Conservation (phyloP, 495 filamentous ascomycete species). For the Penicillium bovifimosum region DNA sequence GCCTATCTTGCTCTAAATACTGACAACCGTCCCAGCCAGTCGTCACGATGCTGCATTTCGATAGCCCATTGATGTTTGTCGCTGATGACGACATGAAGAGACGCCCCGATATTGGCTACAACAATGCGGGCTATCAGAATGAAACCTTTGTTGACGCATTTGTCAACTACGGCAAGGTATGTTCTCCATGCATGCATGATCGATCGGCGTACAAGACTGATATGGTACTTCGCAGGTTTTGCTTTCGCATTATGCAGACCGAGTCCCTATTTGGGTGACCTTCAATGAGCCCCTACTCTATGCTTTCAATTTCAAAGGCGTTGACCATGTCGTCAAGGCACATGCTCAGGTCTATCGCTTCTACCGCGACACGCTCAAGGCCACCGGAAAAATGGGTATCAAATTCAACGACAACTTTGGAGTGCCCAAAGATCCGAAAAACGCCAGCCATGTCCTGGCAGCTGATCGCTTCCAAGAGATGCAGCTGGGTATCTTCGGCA, state of each 20-base stretch:
- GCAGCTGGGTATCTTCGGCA: slow-evolving; percentile 33
- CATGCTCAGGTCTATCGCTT: slow-evolving; percentile 38
- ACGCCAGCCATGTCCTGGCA: slow-evolving; percentile 30
- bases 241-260: slow-evolving; percentile 36
- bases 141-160: slow-evolving; percentile 29
- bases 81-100: slow-evolving; percentile 19
- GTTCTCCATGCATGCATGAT: background rate
- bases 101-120: slow-evolving; percentile 25
- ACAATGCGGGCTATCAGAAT: slow-evolving; percentile 33
- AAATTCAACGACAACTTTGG: slow-evolving; percentile 43
- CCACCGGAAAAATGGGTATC: slow-evolving; percentile 33
- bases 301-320: slow-evolving; percentile 26
- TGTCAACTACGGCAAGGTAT: slow-evolving; percentile 11
- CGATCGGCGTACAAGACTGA: background rate
- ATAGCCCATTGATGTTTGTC: slow-evolving; percentile 31
- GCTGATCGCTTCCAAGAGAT: slow-evolving; percentile 38
- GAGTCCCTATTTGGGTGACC: slow-evolving; percentile 43
- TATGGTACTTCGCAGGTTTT: slow-evolving; percentile 38
- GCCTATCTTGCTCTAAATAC: background rate
- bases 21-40: slow-evolving; percentile 20
- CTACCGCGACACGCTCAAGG: slow-evolving; percentile 37
- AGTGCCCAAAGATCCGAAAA: slow-evolving; percentile 31
- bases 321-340: slow-evolving; percentile 33
- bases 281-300: slow-evolving; percentile 41
- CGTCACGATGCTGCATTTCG: slow-evolving; percentile 41